Evolutionary conservation across 2,329 filamentous ascomycete species (phyloP), one percentile per base, ranked within the genome.

Genomic region (Colletotrichum spinosum): DNA sequence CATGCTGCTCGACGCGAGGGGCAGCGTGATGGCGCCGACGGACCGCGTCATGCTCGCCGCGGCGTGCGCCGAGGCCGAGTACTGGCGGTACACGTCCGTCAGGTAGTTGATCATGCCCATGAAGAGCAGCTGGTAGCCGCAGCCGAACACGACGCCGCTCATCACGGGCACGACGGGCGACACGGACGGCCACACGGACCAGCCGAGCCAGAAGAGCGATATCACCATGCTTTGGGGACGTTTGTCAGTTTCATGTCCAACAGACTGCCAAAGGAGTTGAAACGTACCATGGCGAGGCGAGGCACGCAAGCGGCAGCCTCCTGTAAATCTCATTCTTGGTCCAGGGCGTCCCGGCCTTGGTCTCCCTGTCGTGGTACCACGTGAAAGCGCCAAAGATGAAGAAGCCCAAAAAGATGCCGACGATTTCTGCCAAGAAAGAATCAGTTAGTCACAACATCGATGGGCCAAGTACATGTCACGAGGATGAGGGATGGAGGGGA

Each of bases 271-370:
- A 17, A 17, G 15, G 15, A 2, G 15, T 17, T 17, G 8, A 73
- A 53, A 83, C 84, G 44, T 83, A 83, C 75, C 89, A 87, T 0
- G 88, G 87, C n/a, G 88, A 83, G 8, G 87, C 87, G 63, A 88
- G 85, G 6, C 88, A 89, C 2, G 78, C 79, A 15, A 80, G 71
- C 75, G 84, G 67, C 50, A 76, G 61, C 75, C 78, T 42, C 72
- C 83, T 57, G 65, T 70, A 71, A 4, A 76, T 71, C 41, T 77
- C 73, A 11, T 69, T 69, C 46, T 74, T 68, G 3, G 76, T 72
- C 76, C 76, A 77, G n/a, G 60, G 46, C 2, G 70, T 71, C 3
- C 74, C 75, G 2, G 69, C 71, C 9, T 67, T 62, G 10, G 69
- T 68, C 25, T 71, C 65, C 6, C 60, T 63, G 39, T 73, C 73